Percentiles rank a stretch among this genome's conserved stretches.
Conservation (phyloP, 2,329 filamentous ascomycete genomes). For the Lasiodiplodia sp. region DNA sequence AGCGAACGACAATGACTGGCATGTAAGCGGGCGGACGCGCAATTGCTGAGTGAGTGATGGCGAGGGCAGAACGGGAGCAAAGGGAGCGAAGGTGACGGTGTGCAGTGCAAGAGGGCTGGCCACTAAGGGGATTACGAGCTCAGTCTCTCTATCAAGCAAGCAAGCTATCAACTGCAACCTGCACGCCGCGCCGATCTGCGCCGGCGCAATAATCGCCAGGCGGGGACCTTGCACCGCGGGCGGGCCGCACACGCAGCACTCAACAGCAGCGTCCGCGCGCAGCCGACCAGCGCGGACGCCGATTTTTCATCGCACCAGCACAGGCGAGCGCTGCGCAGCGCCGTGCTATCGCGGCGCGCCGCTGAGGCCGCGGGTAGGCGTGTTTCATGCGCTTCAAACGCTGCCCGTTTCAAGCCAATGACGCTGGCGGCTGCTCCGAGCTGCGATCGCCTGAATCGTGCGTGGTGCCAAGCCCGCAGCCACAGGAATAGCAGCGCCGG, state of each 20-base stretch:
- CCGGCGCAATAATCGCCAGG: constrained; percentile 26
- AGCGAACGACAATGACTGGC: constrained; percentile 29
- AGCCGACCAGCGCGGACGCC: constrained; percentile 7
- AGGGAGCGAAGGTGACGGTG: constrained; percentile 23
- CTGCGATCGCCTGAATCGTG: constrained; percentile 25
- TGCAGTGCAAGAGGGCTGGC: constrained; percentile 21
- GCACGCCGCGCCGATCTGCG: constrained; percentile 26
- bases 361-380: constrained; percentile 16
- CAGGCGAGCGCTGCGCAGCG: constrained; percentile 12
- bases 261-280: constrained; percentile 6
- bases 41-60: constrained; percentile 14
- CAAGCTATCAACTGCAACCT: constrained; percentile 27
- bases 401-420: constrained; percentile 27
- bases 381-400: constrained; percentile 28
- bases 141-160: constrained; percentile 26
- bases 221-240: constrained; percentile 19
- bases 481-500: constrained; percentile 23
- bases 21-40: constrained; percentile 16
- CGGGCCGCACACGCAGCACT: constrained; percentile 16
- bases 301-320: not conserved
- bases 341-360: constrained; percentile 20
- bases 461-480: constrained; percentile 14
- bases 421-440: constrained; percentile 8
- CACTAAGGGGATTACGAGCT: constrained; percentile 30
- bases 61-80: not conserved